Evolutionary conservation across 1,284 basidiomycete genomes (phyloP).

Genomic region (Athelia sp.): DNA sequence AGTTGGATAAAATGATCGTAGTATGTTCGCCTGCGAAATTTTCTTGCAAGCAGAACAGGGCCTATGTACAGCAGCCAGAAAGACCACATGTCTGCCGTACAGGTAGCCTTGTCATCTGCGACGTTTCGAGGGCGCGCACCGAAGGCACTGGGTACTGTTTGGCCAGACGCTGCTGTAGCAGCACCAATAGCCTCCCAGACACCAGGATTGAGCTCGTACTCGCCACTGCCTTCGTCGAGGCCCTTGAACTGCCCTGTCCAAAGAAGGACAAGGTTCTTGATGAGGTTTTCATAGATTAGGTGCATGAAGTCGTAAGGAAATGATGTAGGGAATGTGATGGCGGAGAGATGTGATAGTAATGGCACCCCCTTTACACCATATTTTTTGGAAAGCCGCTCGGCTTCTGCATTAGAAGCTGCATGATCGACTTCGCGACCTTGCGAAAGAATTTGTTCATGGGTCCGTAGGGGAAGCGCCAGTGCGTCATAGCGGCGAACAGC

Average conservation of each 20-base stretch:
- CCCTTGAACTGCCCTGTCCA: conserved; percentile 22
- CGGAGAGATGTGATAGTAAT: conserved; percentile 16
- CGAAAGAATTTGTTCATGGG: conserved; percentile 14
- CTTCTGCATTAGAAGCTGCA: conserved; percentile 8
- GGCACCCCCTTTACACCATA: conserved; percentile 24
- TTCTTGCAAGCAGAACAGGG: conserved; percentile 12
- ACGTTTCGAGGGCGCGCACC: conserved; percentile 25
- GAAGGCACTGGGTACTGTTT: conserved; percentile 26
- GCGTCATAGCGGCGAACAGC: conserved; percentile 14
- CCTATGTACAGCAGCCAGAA: conserved; percentile 16
- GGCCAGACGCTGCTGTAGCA: conserved; percentile 18
- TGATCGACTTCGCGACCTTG: conserved; percentile 16
- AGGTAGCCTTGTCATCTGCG: conserved; percentile 15
- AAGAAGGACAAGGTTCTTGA: conserved; percentile 20
- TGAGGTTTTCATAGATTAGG: conserved; percentile 24
- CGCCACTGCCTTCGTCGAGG: conserved; percentile 15
- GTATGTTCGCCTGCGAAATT: not conserved
- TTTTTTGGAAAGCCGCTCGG: conserved; percentile 13
- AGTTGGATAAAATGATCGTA: conserved; percentile 4
- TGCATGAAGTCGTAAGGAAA: conserved; percentile 31
- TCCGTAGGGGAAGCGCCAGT: conserved; percentile 18
- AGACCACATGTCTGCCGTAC: conserved; percentile 18
- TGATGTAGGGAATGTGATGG: conserved; percentile 21
- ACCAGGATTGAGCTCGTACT: conserved; percentile 14
- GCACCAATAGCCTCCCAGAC: conserved; percentile 30